Conservation (phyloP, 345 rosid genomes). For the Dipteronia dyeriana region DNA sequence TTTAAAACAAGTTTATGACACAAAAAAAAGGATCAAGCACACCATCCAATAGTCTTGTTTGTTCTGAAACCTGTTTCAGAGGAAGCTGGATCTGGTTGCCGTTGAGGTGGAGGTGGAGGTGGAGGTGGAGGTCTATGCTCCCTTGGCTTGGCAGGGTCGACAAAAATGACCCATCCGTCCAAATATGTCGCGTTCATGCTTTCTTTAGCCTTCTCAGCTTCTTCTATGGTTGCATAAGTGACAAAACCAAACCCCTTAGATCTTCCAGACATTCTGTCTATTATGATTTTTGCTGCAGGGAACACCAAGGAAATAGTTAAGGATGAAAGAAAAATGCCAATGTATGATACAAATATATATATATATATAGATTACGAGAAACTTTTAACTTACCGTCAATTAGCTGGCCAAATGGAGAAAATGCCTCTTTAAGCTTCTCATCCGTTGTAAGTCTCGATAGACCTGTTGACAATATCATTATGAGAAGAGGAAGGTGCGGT, state of each 20-base stretch:
- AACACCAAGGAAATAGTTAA: background rate
- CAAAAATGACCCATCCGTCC: conserved; percentile 96
- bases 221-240: conserved; percentile 64
- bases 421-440: conserved; percentile 75
- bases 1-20: background rate
- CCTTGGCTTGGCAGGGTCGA: conserved; percentile 86
- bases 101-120: conserved; percentile 29
- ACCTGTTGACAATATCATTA: conserved; percentile 42
- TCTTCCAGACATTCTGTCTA: conserved; percentile 66
- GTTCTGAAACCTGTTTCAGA: conserved; percentile 64
- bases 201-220: conserved; percentile 87
- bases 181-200: conserved; percentile 84
- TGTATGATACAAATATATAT: background rate
- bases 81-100: conserved; percentile 24
- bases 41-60: conserved; percentile 83
- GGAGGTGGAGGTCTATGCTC: conserved; percentile 51
- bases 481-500: background rate
- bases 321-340: background rate
- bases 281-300: conserved; percentile 63
- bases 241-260: conserved; percentile 88
- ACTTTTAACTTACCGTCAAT: conserved; percentile 50
- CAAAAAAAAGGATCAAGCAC: conserved; percentile 43
- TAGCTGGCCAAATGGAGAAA: conserved; percentile 72
- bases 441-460: conserved; percentile 73
- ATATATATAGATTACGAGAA: background rate